Base-by-base conservation (phyloP, 2,329 filamentous ascomycete genomes). In the Sporothrix pallida region DNA sequence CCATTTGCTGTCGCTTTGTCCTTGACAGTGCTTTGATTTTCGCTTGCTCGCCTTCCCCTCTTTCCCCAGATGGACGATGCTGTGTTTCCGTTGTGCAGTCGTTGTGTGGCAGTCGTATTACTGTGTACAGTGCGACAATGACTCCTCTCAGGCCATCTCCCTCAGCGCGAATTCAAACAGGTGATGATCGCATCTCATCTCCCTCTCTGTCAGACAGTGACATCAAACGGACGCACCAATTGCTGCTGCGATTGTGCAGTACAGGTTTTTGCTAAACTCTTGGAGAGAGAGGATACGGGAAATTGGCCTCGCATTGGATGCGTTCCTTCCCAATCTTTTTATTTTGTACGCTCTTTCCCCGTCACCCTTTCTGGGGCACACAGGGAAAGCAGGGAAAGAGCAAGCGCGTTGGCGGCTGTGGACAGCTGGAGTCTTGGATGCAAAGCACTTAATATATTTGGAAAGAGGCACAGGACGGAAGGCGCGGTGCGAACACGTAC, bases 391-490 rank as follows among this genome's bases (percentile, higher is more conserved):
- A 31, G 44, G 63, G 44, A 67, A 67, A 13, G 63, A 67, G 63
- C 63, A 31, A 5, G 17, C 17, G 17, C 17, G 37, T 3, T 10
- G 42, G 13, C 56, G 5, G 17, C 23, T 12, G 44, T 31, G 10
- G 63, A 46, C 60, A 23, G 37, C 5, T 9, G 8, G n/a, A 65
- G 2, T 12, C n/a, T 13, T 50, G 44, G 44, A 48, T 13, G 37
- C 8, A 63, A 42, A 44, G 37, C 37, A 23, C 37, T 4, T n/a
- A 46, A 46, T 63, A 23, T 65, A 65, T 15, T 37, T 37, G 37
- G 60, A 52, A 69, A 23, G 23, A 54, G 17, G 48, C 26, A 67
- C 42, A 67, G 62, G 42, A 20, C 10, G 26, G 67, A 69, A 69
- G 67, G 67, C 26, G 67, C 67, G 67, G 44, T 31, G 13, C 48